Conservation (phyloP, 2,329 filamentous ascomycete genomes). For the Hypoxylon sp. region DNA sequence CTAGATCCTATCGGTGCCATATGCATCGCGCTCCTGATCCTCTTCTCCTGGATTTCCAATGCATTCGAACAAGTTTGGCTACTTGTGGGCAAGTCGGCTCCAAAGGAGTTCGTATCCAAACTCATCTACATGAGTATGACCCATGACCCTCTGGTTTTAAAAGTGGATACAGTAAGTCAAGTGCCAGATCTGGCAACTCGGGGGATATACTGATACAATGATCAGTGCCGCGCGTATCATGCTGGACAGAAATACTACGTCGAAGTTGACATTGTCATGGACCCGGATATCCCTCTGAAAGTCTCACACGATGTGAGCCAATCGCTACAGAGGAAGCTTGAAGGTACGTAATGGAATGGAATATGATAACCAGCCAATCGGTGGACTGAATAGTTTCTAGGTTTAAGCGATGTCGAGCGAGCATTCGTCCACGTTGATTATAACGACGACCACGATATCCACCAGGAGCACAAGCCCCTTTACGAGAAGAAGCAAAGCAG, state of each 20-base stretch:
- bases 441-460: constrained; percentile 58
- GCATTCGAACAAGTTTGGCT: constrained; percentile 74
- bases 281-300: constrained; percentile 67
- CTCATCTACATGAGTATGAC: constrained; percentile 70
- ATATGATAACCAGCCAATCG: background rate
- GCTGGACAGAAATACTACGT: constrained; percentile 74
- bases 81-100: constrained; percentile 73
- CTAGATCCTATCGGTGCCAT: constrained; percentile 74
- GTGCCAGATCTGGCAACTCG: background rate
- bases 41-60: constrained; percentile 73
- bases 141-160: constrained; percentile 67
- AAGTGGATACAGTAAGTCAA: constrained; percentile 67
- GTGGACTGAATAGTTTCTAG: constrained; percentile 31
- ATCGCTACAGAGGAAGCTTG: constrained; percentile 72
- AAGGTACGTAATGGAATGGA: constrained; percentile 57
- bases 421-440: constrained; percentile 64
- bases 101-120: constrained; percentile 69
- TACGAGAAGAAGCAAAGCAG: constrained; percentile 55
- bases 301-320: constrained; percentile 73
- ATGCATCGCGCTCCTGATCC: constrained; percentile 71
- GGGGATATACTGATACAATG: constrained; percentile 18
- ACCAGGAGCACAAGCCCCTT: constrained; percentile 61
- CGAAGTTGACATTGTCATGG: constrained; percentile 74
- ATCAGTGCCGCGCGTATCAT: constrained; percentile 70
- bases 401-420: constrained; percentile 57